These are phyloP conservation scores for Pseudozyma flocculosa DNA, from an alignment of 1,284 basidiomycete genomes.

Conservation along the genomic window DNA sequence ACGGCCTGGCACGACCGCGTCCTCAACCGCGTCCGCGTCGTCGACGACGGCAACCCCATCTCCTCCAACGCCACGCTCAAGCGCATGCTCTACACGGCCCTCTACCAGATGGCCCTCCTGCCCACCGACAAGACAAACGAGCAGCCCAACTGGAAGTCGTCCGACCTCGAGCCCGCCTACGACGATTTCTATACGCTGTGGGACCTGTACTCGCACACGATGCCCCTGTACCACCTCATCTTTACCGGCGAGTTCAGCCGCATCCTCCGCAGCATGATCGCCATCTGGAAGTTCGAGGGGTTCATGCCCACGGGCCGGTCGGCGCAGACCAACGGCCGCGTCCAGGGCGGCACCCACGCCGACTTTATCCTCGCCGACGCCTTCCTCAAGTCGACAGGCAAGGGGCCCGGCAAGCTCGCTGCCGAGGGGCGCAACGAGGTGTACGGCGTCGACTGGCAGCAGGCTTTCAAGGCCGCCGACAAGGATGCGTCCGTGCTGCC, in stretches of 20 bases:
- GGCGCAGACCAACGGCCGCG: constrained; percentile 59
- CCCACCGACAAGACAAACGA: not conserved
- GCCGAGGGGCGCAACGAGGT: constrained; percentile 28
- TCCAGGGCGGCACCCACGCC: constrained; percentile 42
- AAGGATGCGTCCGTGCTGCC: constrained; percentile 39
- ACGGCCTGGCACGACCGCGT: constrained; percentile 15
- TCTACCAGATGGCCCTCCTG: not conserved
- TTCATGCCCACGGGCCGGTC: constrained; percentile 33
- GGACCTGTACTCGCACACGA: not conserved
- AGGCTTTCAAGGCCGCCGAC: constrained; percentile 38
- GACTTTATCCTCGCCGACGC: constrained; percentile 54
- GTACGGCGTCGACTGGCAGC: constrained; percentile 41
- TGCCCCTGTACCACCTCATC: not conserved
- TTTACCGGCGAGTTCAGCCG: not conserved
- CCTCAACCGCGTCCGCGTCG: not conserved
- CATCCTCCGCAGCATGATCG: constrained; percentile 34
- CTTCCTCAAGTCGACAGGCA: constrained; percentile 35
- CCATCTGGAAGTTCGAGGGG: constrained; percentile 65
- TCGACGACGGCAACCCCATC: not conserved
- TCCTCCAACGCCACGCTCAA: not conserved
- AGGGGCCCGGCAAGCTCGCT: constrained; percentile 15
- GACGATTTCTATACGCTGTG: not conserved
- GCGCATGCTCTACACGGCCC: not conserved
- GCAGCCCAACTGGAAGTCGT: not conserved
- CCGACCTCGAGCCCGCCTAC: not conserved